Percentiles rank a stretch among this genome's conserved stretches.
phyloP scores from a whole-genome alignment of 805 yeast genomes.

The Ogataea nitratoaversa region DNA sequence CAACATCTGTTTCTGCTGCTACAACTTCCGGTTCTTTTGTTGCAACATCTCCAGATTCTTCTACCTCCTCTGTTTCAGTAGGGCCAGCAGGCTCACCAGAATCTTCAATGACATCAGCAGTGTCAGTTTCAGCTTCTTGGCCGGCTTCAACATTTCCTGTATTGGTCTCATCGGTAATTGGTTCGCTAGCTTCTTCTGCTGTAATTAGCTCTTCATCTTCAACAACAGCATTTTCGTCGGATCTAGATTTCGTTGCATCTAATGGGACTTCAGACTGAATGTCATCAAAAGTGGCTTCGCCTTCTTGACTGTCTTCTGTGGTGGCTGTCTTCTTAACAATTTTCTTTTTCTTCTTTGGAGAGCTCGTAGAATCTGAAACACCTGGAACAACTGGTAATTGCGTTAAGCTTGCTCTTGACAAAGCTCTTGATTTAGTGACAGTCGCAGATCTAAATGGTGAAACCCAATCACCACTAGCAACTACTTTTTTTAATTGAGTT shows the following conservation, averaged over 20 bases:
- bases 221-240: conserved; percentile 10
- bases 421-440: conserved; percentile 7
- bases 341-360: conserved; percentile 1
- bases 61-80: conserved; percentile 7
- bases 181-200: conserved; percentile 1
- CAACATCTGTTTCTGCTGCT: not conserved
- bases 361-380: not conserved
- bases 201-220: conserved; percentile 18
- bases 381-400: conserved; percentile 1
- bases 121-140: conserved; percentile 13
- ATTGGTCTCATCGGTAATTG: no score
- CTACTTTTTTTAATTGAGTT: conserved; percentile 20
- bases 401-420: conserved; percentile 6
- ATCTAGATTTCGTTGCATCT: conserved; percentile 4
- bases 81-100: no score
- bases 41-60: conserved; percentile 8
- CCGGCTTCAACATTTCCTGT: no score
- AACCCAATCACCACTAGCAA: conserved; percentile 20
- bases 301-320: conserved; percentile 5
- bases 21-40: conserved; percentile 1
- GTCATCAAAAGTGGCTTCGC: conserved; percentile 5
- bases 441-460: conserved; percentile 26
- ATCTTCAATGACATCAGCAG: conserved; percentile 5
- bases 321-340: conserved; percentile 1
- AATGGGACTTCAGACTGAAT: conserved; percentile 14